Base-by-base conservation (phyloP, 352 stramenopile species). In the Globisporangium cylindrosporum region DNA sequence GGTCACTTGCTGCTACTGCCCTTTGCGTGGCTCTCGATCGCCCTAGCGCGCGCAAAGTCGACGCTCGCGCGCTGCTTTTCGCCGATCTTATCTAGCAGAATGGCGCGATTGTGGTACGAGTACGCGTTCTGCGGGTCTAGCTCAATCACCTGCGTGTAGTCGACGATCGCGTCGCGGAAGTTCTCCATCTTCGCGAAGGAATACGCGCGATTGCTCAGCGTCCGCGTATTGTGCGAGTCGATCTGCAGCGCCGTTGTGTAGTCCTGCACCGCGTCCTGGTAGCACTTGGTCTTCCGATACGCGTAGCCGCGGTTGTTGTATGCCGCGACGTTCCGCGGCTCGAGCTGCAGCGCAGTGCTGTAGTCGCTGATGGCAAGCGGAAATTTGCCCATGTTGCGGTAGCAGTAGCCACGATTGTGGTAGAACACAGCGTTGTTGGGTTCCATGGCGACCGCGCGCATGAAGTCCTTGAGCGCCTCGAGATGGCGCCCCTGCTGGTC, bases 221-320 rank as follows among this genome's bases (percentile, higher is more conserved):
- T 90, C 27, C 91, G 88, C 27, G 86, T 91, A 67, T 91, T 95
- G 56, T 59, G 69, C n/a, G 85, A 84, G 51, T 95, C 86, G 49
- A 94, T 80, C 36, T 72, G 51, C 1, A 97, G 70, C 54, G 86
- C 86, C 22, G 72, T 86, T 9, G 75, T 81, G 73, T 96, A 97
- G 74, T 96, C 89, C 4, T 72, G 70, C 38, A 94, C 78, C 10
- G 89, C 89, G 58, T 84, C 74, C 22, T 89, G 74, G 48, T 87
- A 96, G 10, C 75, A 74, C 41, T 76, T 76, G 48, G 86, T 67
- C 71, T 96, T 97, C 32, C 89, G 86, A 24, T 84, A 76, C n/a
- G 86, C 82, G 66, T 94, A 97, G 5, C 87, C 90, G 62, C 89
- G 80, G 68, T 96, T 96, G 68, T 92, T 93, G 71, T 92, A 94